Percentiles rank a stretch among this genome's conserved stretches.
phyloP scores from a whole-genome alignment of 2,329 filamentous ascomycete genomes.

The Penicillium sp. region DNA sequence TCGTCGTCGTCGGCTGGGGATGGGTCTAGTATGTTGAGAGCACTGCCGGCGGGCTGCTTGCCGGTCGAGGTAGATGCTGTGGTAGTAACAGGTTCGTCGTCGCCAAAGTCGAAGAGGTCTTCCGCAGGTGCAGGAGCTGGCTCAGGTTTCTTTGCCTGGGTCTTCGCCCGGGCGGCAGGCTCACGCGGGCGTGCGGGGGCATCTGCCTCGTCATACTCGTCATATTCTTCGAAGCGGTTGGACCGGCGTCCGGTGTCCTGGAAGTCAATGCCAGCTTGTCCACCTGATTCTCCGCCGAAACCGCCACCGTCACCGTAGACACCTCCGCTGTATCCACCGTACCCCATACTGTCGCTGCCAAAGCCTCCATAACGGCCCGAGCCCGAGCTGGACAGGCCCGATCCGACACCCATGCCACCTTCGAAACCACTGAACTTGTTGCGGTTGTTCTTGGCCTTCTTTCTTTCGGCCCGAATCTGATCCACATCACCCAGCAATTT shows the following conservation, averaged over 20 bases:
- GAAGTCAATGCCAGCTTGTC: constrained; percentile 47
- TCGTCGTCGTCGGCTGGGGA: constrained; percentile 65
- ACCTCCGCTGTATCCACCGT: constrained; percentile 59
- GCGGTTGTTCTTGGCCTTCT: constrained; percentile 82
- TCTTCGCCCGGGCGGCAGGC: constrained; percentile 33
- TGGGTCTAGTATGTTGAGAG: constrained; percentile 42
- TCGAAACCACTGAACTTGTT: constrained; percentile 95
- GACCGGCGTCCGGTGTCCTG: constrained; percentile 53
- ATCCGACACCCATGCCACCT: constrained; percentile 59
- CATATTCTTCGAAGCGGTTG: constrained; percentile 90
- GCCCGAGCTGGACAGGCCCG: constrained; percentile 48
- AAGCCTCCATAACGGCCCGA: constrained; percentile 74
- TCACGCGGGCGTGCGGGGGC: constrained; percentile 48
- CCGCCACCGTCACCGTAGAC: constrained; percentile 52
- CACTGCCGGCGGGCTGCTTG: constrained; percentile 41
- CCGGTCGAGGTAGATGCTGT: constrained; percentile 35
- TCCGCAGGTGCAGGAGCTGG: constrained; percentile 69
- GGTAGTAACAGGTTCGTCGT: constrained; percentile 56
- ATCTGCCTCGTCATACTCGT: constrained; percentile 79
- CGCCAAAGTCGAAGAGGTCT: constrained; percentile 81
- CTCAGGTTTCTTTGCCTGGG: constrained; percentile 55
- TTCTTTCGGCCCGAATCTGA: constrained; percentile 52
- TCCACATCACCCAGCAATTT: constrained; percentile 75
- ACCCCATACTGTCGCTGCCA: constrained; percentile 63
- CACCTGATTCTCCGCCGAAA: constrained; percentile 15